Evolutionary conservation across 2,329 filamentous ascomycete genomes (phyloP), one percentile per base, ranked within the genome.

Genomic region (Colletotrichum australisinense): DNA sequence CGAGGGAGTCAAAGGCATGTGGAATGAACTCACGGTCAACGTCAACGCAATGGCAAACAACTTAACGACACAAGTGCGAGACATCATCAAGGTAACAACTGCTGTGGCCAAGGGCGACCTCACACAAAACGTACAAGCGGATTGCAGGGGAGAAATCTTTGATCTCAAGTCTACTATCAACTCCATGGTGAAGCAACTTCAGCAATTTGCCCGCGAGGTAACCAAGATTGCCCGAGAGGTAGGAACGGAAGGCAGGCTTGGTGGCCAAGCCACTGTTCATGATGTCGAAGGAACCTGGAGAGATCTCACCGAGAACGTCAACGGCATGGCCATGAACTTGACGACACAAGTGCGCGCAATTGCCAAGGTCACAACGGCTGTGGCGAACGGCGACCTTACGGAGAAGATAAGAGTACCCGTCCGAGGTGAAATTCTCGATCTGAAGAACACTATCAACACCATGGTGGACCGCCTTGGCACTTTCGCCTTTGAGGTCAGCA

Each of bases 81-180:
- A 98, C 83, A 99, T 98, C 83, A 97, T 97, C 78, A 93, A 92
- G 83, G 91, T 93, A 75, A 93, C 91, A 38, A 93, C 91, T 38
- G 91, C 91, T 74, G 91, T 93, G 76, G 91, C 91, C 78, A 92
- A 91, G 84, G 96, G 96, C 84, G 97, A 99, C 82, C 88, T 99
- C 78, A 98, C 95, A 63, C 96, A 98, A 83, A 98, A 98, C 83
- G 96, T 99, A 52, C 95, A 97, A 83, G 95, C 95, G 74, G 95
- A 94, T 80, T 96, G 94, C 84, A 93, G 92, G 86, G 97, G 93
- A 83, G 97, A 96, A 88, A 98, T 95, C 79, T 93, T 92, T 81
- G 95, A 94, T 86, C 93, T 99, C 80, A 99, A 99, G 85, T 95
- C 95, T 73, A 98, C 97, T 59, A 99, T 98, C 87, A 99, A 99